Evolutionary conservation across 2,329 filamentous ascomycete genomes (phyloP).

Genomic region (Hymenoscyphus infarciens): DNA sequence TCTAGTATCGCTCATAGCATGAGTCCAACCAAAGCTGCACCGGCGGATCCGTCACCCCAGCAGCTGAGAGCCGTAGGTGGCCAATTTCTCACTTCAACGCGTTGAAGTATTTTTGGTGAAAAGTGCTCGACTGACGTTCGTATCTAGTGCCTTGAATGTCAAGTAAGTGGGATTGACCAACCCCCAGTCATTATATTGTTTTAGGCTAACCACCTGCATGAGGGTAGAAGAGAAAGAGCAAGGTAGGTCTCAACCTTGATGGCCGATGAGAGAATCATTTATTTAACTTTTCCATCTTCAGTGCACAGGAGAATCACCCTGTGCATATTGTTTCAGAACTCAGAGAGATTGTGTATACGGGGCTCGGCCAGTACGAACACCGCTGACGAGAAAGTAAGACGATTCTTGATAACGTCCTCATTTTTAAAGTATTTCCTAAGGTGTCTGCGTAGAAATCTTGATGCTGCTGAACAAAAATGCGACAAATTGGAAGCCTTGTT

Average conservation of each 20-base stretch:
- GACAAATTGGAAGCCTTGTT: conserved; percentile 13
- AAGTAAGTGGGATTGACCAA: conserved; percentile 11
- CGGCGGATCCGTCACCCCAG: neutral
- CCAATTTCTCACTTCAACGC: neutral
- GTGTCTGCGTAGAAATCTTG: conserved; percentile 11
- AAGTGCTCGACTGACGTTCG: neutral
- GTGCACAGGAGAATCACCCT: conserved; percentile 19
- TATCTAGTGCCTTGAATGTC: conserved; percentile 18
- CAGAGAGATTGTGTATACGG: conserved; percentile 16
- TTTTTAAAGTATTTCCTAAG: neutral
- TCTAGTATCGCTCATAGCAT: neutral
- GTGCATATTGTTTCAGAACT: conserved; percentile 15
- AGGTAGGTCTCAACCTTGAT: conserved; percentile 18
- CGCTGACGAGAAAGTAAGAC: conserved; percentile 20
- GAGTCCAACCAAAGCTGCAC: neutral
- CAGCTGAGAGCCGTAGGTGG: conserved; percentile 13
- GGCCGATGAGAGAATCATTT: neutral
- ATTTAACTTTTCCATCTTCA: neutral
- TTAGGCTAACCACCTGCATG: conserved; percentile 5
- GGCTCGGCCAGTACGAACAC: conserved; percentile 17
- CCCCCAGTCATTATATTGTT: neutral
- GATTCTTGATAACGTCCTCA: neutral
- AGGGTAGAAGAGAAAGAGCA: conserved; percentile 22
- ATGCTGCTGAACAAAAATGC: conserved; percentile 16
- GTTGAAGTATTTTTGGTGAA: neutral